Base-by-base conservation (phyloP, 176 grass and related monocot genomes). In the Oryza rufipogon region DNA sequence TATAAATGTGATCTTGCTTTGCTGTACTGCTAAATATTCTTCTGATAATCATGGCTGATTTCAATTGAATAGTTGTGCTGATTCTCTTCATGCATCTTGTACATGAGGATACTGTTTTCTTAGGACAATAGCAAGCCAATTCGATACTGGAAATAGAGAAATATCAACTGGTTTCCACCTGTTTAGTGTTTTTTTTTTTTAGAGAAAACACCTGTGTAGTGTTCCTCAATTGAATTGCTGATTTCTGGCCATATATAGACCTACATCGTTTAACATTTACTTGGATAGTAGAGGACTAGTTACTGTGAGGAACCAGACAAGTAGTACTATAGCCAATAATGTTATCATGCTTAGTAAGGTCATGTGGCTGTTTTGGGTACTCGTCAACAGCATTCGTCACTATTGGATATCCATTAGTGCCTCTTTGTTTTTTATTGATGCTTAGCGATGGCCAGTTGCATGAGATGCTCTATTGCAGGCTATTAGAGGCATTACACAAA, bases 341-440 rank as follows among this genome's bases (percentile, higher is more conserved):
- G 2, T 9, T 63, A 23, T n/a, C n/a, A 63, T 63, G 58, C 2
- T 63, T 9, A 0, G 17, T 64, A 14, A 64, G 51, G 41, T 23
- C 76, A 73, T n/a, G 30, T 51, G 45, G n/a, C 48, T 71, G n/a
- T 41, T 81, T 41, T 16, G 28, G 23, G 3, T 26, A 52, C 45
- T 36, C 64, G 42, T 39, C 38, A 15, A 65, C 73, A 39, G 17
- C 28, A 70, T 30, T 28, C 36, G 7, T 28, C 60, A 28, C 17
- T 28, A 76, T 64, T 23, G 16, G 52, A 73, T 14, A 39, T 14
- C 56, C 4, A 64, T 65, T 2, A 38, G 36, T 38, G 39, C 20
- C 69, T 54, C 13, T 68, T 12, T 75, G 10, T 44, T 72, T 65
- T 3, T 73, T 83, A 20, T 80, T 78, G 15, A 32, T 54, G 16